phyloP scores from a whole-genome alignment of 306 rosid species.

The Cicer judaicum region DNA sequence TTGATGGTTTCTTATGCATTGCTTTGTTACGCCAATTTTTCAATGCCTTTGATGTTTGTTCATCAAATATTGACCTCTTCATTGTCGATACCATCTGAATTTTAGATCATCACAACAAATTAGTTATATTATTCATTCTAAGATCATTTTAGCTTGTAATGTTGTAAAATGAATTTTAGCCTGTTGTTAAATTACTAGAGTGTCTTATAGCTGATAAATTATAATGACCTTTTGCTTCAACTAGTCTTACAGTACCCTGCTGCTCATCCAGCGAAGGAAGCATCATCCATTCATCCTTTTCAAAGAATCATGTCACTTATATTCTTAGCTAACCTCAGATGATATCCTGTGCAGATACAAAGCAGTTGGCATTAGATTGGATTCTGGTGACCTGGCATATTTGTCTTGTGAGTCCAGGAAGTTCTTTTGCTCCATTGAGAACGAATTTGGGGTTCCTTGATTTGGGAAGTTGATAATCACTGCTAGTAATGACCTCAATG shows the following conservation, averaged over 20 bases:
- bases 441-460: constrained; percentile 74
- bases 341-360: constrained; percentile 69
- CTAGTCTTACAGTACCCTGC: constrained; percentile 5
- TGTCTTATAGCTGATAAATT: constrained; percentile 28
- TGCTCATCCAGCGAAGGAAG: constrained; percentile 10
- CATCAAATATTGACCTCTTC: too few relatives aligned
- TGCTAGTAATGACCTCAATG: constrained; percentile 98
- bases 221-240: constrained; percentile 33
- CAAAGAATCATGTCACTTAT: constrained; percentile 15
- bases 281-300: constrained; percentile 26
- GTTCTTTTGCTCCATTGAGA: constrained; percentile 72
- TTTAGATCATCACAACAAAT: too few relatives aligned
- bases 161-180: too few relatives aligned
- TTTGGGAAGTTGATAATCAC: constrained; percentile 76
- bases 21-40: too few relatives aligned
- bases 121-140: too few relatives aligned
- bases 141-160: too few relatives aligned
- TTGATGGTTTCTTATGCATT: too few relatives aligned
- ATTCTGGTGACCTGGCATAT: constrained; percentile 97
- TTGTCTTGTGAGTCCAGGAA: constrained; percentile 83
- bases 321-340: constrained; percentile 44
- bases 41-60: too few relatives aligned
- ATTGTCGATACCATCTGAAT: too few relatives aligned
- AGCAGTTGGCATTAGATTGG: constrained; percentile 92
- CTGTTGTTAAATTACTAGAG: constrained; percentile 14